Conservation (phyloP, 1,284 basidiomycete genomes). For the Meira nashicola region DNA sequence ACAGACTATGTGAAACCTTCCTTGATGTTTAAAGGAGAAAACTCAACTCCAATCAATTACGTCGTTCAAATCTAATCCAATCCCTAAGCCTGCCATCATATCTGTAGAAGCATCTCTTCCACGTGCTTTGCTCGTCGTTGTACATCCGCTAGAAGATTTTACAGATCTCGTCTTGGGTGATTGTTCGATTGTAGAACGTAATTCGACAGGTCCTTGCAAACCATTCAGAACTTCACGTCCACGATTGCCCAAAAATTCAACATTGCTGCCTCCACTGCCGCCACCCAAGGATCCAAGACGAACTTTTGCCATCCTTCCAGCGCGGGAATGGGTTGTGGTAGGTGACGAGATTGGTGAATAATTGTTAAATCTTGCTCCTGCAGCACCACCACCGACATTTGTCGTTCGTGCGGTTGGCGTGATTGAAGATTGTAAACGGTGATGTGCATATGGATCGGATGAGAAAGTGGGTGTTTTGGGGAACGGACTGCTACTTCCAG, state of each 20-base stretch:
- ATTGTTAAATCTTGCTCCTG: no score
- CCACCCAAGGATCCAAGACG: no score
- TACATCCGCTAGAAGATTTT: no score
- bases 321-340: no score
- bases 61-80: slow-evolving; percentile 2
- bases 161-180: no score
- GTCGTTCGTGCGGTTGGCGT: neutral
- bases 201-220: no score
- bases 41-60: neutral
- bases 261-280: no score
- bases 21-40: neutral
- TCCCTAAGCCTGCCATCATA: slow-evolving; percentile 1
- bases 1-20: neutral
- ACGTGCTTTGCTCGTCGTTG: neutral
- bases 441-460: neutral
- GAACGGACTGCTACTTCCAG: slow-evolving; percentile 5
- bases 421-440: neutral
- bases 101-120: neutral
- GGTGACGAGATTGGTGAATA: no score
- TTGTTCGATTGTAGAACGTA: no score
- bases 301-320: no score
- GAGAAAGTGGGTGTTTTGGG: slow-evolving; percentile 7
- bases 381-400: neutral
- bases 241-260: no score
- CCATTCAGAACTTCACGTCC: no score